Conservation (phyloP, 257 asterid genomes). For the Lycium ferocissimum region DNA sequence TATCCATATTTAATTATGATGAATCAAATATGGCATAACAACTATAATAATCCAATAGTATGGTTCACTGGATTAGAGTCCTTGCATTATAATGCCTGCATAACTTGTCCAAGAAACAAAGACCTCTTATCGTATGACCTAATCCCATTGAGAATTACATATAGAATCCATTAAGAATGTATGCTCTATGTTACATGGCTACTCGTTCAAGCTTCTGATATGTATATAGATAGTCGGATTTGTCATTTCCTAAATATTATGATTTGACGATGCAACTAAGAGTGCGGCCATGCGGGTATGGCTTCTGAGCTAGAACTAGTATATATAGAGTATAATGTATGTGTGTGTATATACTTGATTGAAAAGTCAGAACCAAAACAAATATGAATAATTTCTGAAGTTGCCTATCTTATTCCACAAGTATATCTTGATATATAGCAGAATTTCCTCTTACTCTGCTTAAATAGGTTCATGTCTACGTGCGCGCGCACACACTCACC, state of each 20-base stretch:
- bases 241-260: slow-evolving; percentile 4
- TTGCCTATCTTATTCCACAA: background rate
- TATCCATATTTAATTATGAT: background rate
- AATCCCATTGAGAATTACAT: background rate
- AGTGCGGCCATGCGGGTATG: background rate
- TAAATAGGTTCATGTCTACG: background rate
- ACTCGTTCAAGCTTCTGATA: background rate
- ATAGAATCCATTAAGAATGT: background rate
- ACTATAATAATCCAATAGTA: background rate
- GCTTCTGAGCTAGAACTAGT: background rate
- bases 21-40: background rate
- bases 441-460: background rate
- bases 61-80: background rate
- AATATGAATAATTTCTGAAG: background rate
- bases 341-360: background rate
- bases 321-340: background rate
- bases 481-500: background rate
- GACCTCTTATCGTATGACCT: background rate
- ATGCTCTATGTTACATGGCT: background rate
- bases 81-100: slow-evolving; percentile 5
- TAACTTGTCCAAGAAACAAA: background rate
- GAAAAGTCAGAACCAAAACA: background rate
- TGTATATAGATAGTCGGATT: background rate
- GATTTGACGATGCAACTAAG: background rate
- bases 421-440: background rate